Conservation (phyloP, 2,329 filamentous ascomycete genomes). For the Colletotrichum sp. region DNA sequence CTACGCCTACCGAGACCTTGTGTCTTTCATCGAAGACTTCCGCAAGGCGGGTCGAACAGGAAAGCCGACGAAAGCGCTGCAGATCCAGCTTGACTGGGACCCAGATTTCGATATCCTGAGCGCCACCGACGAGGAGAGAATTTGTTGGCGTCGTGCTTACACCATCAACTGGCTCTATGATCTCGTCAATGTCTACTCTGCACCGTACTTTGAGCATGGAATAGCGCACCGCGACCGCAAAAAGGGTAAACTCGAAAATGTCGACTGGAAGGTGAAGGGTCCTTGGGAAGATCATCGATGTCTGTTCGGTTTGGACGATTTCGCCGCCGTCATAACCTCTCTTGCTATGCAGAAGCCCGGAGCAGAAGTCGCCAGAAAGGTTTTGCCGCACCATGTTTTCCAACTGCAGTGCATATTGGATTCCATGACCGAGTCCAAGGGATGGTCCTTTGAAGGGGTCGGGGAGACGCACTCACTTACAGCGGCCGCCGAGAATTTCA, state of each 20-base stretch:
- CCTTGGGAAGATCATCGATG: conserved; percentile 25
- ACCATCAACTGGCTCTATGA: conserved; percentile 59
- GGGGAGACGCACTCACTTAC: not conserved
- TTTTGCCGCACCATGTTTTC: conserved; percentile 54
- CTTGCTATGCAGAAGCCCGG: conserved; percentile 49
- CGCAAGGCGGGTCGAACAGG: conserved; percentile 44
- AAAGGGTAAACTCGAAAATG: not conserved
- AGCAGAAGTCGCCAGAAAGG: conserved; percentile 39
- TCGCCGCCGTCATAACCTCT: conserved; percentile 46
- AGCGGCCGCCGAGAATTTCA: not conserved
- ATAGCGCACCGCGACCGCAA: not conserved
- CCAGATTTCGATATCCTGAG: conserved; percentile 41
- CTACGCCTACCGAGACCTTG: conserved; percentile 45
- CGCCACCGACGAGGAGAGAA: conserved; percentile 40
- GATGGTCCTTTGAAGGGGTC: conserved; percentile 42
- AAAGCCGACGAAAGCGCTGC: conserved; percentile 50
- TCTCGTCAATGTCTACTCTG: conserved; percentile 50
- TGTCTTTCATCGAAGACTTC: conserved; percentile 51
- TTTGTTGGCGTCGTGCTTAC: conserved; percentile 51
- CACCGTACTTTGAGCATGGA: conserved; percentile 20
- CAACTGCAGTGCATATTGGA: conserved; percentile 57
- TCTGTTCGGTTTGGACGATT: conserved; percentile 52
- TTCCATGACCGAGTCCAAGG: conserved; percentile 45
- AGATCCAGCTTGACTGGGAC: conserved; percentile 45
- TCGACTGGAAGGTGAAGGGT: conserved; percentile 35